Conservation (phyloP, 495 filamentous ascomycete genomes). For the Penicilliopsis zonata region DNA sequence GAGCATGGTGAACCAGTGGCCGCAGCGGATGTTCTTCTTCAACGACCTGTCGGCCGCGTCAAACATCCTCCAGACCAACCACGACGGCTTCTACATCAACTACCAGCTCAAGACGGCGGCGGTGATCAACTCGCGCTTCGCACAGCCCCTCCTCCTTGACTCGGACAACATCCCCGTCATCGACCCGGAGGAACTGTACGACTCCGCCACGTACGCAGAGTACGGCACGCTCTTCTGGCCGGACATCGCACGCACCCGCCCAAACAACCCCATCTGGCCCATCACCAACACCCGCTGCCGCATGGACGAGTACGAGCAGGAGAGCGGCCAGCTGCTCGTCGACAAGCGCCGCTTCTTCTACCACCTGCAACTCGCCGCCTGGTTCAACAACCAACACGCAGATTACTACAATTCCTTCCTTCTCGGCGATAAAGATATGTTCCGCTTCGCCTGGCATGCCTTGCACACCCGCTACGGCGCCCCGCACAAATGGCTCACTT, state of each 20-base stretch:
- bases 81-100: constrained; percentile 8
- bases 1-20: constrained; percentile 6
- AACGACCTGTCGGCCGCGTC: constrained; percentile 12
- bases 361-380: constrained; percentile 11
- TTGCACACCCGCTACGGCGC: constrained; percentile 7
- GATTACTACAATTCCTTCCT: constrained; percentile 14
- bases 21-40: constrained; percentile 7
- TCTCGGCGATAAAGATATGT: constrained; percentile 16
- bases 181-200: constrained; percentile 13
- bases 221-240: constrained; percentile 18
- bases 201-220: constrained; percentile 10
- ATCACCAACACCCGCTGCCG: constrained; percentile 12
- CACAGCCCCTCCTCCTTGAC: constrained; percentile 31
- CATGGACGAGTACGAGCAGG: constrained; percentile 15
- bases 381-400: constrained; percentile 10
- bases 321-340: constrained; percentile 15
- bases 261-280: constrained; percentile 15
- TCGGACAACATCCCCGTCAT: constrained; percentile 20
- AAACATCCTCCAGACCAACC: constrained; percentile 12
- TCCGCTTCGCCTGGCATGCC: constrained; percentile 16
- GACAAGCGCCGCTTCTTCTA: constrained; percentile 10
- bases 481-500: constrained; percentile 6
- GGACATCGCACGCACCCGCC: constrained; percentile 15
- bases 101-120: constrained; percentile 25
- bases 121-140: constrained; percentile 27